Base-by-base conservation (phyloP, 2,329 filamentous ascomycete species). In the Onygena corvina region DNA sequence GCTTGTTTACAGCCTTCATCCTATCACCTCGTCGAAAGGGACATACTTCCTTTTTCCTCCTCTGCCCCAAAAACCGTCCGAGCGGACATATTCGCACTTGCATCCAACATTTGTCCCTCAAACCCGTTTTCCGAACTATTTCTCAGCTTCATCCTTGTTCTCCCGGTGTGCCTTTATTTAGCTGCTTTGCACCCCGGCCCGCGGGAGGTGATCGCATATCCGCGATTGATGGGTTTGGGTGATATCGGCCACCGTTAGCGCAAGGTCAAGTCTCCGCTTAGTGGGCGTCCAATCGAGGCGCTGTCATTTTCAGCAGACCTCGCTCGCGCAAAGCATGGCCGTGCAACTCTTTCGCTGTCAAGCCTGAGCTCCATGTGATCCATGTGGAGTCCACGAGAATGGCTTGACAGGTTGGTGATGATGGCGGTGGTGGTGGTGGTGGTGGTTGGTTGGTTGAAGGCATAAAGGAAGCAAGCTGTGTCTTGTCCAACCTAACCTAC, bases 11-110 rank as follows among this genome's bases (percentile, higher is more conserved):
- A 12, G 25, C 36, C 27, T 25, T 42, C 12, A 5, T 35, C 33
- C 33, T 8, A 35, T 21, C 18, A 11, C 25, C 11, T 9, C 23
- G n/a, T 36, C 12, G 12, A 8, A n/a, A n/a, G 30, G 16, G 46
- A n/a, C 30, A 21, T 27, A 23, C 16, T 49, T 12, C 12, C 42
- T 50, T 30, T 33, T 52, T 45, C 23, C 45, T 49, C 47, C 33
- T 50, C 23, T n/a, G n/a, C n/a, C n/a, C n/a, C n/a, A n/a, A n/a
- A n/a, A n/a, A n/a, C n/a, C n/a, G n/a, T n/a, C n/a, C n/a, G n/a
- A n/a, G n/a, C n/a, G n/a, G n/a, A n/a, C n/a, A n/a, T n/a, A n/a
- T n/a, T n/a, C n/a, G n/a, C n/a, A n/a, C n/a, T n/a, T n/a, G n/a
- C n/a, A n/a, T n/a, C n/a, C n/a, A n/a, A n/a, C n/a, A 40, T 50